These are phyloP conservation scores for Artemisia annua DNA, from an alignment of 129 eudicot genomes.

Conservation along the genomic window DNA sequence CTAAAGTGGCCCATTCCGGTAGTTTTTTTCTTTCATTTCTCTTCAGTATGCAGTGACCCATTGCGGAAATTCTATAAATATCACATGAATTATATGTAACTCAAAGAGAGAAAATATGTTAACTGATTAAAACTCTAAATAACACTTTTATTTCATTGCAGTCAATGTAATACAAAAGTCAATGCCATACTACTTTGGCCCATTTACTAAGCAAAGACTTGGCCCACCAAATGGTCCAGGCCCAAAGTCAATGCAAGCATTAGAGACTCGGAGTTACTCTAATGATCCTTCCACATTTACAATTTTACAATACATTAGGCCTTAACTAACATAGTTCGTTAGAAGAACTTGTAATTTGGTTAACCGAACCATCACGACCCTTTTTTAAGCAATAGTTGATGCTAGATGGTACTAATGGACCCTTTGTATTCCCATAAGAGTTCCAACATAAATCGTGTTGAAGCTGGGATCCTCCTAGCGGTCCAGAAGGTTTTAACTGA, in stretches of 20 bases:
- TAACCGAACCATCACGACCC: conserved; percentile 39
- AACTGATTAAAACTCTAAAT: not conserved
- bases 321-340: conserved; percentile 38
- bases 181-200: conserved; percentile 3
- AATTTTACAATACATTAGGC: not conserved
- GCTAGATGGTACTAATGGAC: conserved; percentile 56
- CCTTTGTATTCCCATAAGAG: conserved; percentile 67
- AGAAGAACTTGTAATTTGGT: conserved; percentile 41
- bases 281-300: conserved; percentile 35
- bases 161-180: not conserved
- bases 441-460: conserved; percentile 61
- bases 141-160: not conserved
- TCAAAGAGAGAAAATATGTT: not conserved
- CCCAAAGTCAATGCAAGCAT: conserved; percentile 32
- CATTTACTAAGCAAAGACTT: conserved; percentile 25
- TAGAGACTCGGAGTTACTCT: not conserved
- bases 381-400: conserved; percentile 62
- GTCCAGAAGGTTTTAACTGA: conserved; percentile 48
- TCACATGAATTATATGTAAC: not conserved
- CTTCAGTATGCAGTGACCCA: too few relatives aligned
- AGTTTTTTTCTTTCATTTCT: not conserved
- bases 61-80: not conserved
- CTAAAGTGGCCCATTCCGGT: not conserved
- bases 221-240: conserved; percentile 32
- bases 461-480: conserved; percentile 37